Evolutionary conservation across 495 filamentous ascomycete genomes (phyloP), one percentile per base, ranked within the genome.

Genomic region (Platismatia glauca): DNA sequence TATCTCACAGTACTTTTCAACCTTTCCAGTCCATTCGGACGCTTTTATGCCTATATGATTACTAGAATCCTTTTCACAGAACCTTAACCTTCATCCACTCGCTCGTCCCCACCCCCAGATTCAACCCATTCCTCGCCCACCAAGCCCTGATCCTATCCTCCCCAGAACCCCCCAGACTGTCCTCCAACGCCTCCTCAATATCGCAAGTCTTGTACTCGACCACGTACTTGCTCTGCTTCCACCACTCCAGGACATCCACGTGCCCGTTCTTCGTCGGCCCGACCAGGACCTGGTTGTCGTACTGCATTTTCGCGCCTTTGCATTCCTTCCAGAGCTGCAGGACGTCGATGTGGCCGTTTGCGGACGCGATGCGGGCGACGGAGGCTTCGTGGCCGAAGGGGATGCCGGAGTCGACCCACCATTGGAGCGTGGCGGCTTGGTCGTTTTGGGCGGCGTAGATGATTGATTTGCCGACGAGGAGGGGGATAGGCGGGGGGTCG

Each of bases 151-250:
- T 90, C 52, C 82, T 82, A 50, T 81, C 80, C 65, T 86, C 86
- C 60, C 81, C 74, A 52, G 77, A 75, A 63, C 86, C 80, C 7
- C 88, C 85, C 58, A 88, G 78, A 27, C 86, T 86, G 69, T 96
- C 91, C 71, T 97, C 92, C 61, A 97, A 76, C 13, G 92, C 91
- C 74, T 95, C 92, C 71, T 96, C 91, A 65, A 97, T 90, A 76
- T 96, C 90, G 66, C 91, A 95, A 12, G 91, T 95, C 75, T 92
- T 93, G 71, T 95, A 97, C 73, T 96, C 90, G 16, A 96, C 91
- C 15, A 79, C 76, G 44, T 89, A 79, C 0, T 87, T 87, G 64
- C 86, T 89, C 56, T 76, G 73, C 64, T 87, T 88, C 92, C 92
- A 97, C 91, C 91, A 97, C 70, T 96, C 89, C 18, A 97, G 73